phyloP scores from a whole-genome alignment of 2,329 filamentous ascomycete genomes.

The Cladosporium colombiae region DNA sequence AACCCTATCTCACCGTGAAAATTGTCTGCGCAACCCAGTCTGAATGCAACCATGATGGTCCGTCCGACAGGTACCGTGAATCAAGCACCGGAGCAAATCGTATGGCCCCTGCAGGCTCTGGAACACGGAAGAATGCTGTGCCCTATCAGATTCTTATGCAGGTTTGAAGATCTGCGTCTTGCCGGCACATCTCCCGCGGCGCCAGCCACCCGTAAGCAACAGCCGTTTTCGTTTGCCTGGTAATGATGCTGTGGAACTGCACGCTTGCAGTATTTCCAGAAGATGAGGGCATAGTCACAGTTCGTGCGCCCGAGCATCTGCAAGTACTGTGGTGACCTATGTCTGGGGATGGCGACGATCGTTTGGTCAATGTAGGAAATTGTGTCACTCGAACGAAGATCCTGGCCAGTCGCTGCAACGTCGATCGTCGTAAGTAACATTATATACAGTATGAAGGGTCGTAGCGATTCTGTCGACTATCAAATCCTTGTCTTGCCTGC shows the following conservation, averaged over 20 bases:
- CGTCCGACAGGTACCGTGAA: background rate
- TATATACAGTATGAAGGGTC: background rate
- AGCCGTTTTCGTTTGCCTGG: background rate
- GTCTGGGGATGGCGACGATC: background rate
- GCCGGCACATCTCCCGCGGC: background rate
- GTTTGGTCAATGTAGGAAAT: background rate
- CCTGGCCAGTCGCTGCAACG: background rate
- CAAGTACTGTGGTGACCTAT: background rate
- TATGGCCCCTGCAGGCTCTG: background rate
- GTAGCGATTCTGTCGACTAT: conserved; percentile 14
- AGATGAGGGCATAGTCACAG: background rate
- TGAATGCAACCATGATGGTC: background rate
- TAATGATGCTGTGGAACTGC: background rate
- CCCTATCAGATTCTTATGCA: background rate
- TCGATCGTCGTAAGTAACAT: background rate
- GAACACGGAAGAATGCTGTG: background rate
- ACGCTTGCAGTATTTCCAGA: background rate
- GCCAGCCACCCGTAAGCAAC: background rate
- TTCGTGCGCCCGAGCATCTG: background rate
- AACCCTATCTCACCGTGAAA: background rate
- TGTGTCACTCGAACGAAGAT: background rate
- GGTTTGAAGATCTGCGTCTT: background rate
- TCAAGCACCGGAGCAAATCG: background rate
- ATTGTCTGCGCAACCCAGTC: background rate
- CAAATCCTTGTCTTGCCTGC: background rate